phyloP scores from a whole-genome alignment of 768 basidiomycete species.

The Pluteus cervinus region DNA sequence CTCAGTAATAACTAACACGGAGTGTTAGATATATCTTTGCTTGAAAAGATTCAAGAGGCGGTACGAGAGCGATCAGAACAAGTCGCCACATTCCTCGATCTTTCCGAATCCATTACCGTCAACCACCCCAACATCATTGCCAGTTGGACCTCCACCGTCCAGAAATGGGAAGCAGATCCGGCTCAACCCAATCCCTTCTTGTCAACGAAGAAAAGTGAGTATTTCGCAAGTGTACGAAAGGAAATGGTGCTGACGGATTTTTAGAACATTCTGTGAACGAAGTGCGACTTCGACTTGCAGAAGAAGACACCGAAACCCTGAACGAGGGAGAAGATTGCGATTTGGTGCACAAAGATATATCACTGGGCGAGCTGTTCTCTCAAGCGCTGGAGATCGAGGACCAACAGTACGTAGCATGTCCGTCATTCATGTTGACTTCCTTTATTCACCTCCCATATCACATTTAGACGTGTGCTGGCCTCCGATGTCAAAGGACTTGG shows the following conservation, averaged over 20 bases:
- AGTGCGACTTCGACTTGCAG: slow-evolving; percentile 16
- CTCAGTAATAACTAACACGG: too few relatives aligned
- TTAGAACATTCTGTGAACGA: slow-evolving; percentile 9
- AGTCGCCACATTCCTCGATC: slow-evolving; percentile 6
- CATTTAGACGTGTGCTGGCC: slow-evolving; percentile 12
- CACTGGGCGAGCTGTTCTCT: slow-evolving; percentile 19
- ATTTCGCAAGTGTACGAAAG: neutral
- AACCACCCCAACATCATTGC: neutral
- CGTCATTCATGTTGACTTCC: neutral
- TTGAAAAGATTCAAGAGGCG: slow-evolving; percentile 10
- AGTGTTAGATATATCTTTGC: slow-evolving; percentile 7
- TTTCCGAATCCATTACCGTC: slow-evolving; percentile 7
- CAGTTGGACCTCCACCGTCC: slow-evolving; percentile 13
- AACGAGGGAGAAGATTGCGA: neutral
- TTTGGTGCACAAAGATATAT: slow-evolving; percentile 10
- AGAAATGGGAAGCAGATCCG: slow-evolving; percentile 17
- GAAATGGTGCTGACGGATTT: neutral
- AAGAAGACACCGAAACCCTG: slow-evolving; percentile 18
- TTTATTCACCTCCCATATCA: neutral
- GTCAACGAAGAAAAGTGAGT: slow-evolving; percentile 2
- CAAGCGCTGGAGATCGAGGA: slow-evolving; percentile 27
- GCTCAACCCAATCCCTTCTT: slow-evolving; percentile 15
- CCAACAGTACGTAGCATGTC: slow-evolving; percentile 20
- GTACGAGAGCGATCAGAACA: slow-evolving; percentile 3
- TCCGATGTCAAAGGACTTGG: slow-evolving; percentile 10